Conservation (phyloP, 768 basidiomycete species). For the Cyclocybe cylindracea region DNA sequence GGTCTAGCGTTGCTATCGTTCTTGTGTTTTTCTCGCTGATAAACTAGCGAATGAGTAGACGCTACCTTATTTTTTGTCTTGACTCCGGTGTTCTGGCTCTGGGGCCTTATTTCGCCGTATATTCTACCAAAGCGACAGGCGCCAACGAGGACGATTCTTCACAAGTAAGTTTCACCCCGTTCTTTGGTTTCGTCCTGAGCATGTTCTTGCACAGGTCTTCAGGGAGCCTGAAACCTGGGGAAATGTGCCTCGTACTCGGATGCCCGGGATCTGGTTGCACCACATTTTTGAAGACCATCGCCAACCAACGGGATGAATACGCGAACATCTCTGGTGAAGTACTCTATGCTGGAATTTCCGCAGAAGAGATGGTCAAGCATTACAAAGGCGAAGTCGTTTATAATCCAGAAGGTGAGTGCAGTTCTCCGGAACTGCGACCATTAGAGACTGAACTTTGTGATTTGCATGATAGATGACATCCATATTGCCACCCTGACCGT, state of each 20-base stretch:
- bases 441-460: not conserved
- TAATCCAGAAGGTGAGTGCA: constrained; percentile 65
- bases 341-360: constrained; percentile 79
- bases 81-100: constrained; percentile 49
- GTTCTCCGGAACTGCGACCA: not conserved
- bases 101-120: constrained; percentile 39
- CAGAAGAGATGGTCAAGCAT: constrained; percentile 71
- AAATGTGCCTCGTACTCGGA: constrained; percentile 87
- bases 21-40: not conserved
- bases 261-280: constrained; percentile 85
- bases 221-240: constrained; percentile 72
- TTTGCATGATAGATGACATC: constrained; percentile 58
- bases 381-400: constrained; percentile 83
- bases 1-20: constrained; percentile 17
- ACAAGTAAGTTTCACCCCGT: constrained; percentile 41
- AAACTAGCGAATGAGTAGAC: constrained; percentile 29
- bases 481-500: constrained; percentile 85
- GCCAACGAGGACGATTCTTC: constrained; percentile 55
- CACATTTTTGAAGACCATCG: constrained; percentile 82
- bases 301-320: constrained; percentile 73
- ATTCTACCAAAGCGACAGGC: constrained; percentile 37
- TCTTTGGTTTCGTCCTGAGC: not conserved
- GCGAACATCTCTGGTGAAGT: constrained; percentile 68
- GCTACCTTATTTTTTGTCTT: constrained; percentile 56
- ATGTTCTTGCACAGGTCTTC: constrained; percentile 44